Conservation (phyloP, 2,329 filamentous ascomycete genomes). For the Fusarium annulatum region DNA sequence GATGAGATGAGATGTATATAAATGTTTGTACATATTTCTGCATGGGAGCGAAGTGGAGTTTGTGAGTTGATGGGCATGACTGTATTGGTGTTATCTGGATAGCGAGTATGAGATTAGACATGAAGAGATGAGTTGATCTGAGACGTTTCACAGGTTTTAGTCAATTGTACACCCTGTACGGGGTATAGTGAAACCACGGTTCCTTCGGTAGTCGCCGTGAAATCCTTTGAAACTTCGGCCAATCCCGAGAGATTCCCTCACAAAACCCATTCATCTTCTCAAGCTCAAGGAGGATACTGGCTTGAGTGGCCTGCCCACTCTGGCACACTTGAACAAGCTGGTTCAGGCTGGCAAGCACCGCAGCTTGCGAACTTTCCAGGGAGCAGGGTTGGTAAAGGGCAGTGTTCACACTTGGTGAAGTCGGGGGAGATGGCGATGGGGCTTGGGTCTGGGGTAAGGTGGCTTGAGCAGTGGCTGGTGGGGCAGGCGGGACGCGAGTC, state of each 20-base stretch:
- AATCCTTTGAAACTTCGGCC: background rate
- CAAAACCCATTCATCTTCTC: background rate
- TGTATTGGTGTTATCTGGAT: background rate
- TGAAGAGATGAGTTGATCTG: background rate
- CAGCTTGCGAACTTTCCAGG: accelerated
- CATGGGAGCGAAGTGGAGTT: background rate
- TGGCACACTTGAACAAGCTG: background rate
- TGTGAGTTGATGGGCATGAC: background rate
- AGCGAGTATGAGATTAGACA: background rate
- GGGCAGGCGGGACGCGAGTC: too few species aligned
- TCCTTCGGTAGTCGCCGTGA: background rate
- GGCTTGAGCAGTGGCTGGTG: too few species aligned
- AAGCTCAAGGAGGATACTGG: background rate
- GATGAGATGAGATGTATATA: background rate
- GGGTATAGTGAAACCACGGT: background rate
- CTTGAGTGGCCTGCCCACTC: background rate
- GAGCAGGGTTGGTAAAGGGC: background rate
- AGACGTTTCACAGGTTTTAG: background rate
- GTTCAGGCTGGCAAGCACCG: background rate
- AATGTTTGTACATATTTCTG: background rate
- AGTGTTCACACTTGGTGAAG: background rate
- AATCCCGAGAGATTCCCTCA: background rate
- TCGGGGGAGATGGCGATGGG: background rate
- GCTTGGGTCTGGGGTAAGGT: background rate
- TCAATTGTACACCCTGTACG: background rate